Percentiles rank a stretch among this genome's conserved stretches.
These are phyloP conservation scores for Calonectria multiphialidica DNA, from an alignment of 2,329 filamentous ascomycete species.

Conservation along the genomic window DNA sequence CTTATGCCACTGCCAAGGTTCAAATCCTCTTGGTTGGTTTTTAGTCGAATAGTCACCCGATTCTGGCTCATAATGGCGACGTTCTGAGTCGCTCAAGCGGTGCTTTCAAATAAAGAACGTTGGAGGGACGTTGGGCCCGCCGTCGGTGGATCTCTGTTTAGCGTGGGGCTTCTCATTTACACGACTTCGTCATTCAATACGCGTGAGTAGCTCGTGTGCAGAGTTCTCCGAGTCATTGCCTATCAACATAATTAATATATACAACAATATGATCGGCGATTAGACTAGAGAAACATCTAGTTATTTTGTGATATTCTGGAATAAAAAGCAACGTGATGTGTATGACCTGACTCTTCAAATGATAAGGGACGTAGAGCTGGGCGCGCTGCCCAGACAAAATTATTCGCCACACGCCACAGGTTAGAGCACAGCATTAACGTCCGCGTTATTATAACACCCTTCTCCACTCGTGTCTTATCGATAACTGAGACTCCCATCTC, in stretches of 20 bases:
- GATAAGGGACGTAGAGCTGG: not conserved
- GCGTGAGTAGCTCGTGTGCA: no score
- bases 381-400: conserved; percentile 25
- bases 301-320: not conserved
- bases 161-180: no score
- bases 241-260: not conserved
- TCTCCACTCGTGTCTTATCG: conserved; percentile 9
- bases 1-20: no score
- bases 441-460: conserved; percentile 33
- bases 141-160: no score
- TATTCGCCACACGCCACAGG: not conserved
- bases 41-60: no score
- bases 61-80: no score
- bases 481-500: conserved; percentile 10
- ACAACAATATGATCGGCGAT: not conserved
- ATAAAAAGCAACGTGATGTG: not conserved
- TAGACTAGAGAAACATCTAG: no score
- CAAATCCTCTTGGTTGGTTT: no score
- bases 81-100: no score
- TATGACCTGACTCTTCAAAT: not conserved
- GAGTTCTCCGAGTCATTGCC: not conserved
- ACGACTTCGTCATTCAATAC: no score
- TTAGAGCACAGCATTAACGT: not conserved
- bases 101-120: no score
- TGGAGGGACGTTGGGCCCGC: no score